Base-by-base conservation (phyloP, 371 early-diverging fungal genomes). In the Umbelopsis sp. region DNA sequence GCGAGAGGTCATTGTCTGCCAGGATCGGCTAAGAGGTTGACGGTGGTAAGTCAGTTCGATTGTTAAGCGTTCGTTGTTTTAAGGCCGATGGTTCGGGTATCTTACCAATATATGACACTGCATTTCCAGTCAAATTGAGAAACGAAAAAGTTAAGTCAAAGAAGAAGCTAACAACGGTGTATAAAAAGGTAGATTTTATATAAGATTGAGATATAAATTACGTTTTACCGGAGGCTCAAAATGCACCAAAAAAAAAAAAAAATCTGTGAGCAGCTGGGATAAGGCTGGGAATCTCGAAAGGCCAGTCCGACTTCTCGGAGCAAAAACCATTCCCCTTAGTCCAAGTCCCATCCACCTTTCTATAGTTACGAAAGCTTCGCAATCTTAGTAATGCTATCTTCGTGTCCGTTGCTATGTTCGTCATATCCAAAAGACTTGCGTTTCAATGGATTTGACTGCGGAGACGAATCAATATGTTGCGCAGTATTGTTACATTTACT, bases 1-100 rank as follows among this genome's bases (percentile, higher is more conserved):
- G 71, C 2, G 67, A 32, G 51, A 70, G 66, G 50, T 70, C 67
- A 65, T 63, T 48, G 29, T 38, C 65, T 50, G 52, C 65, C 71
- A 57, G 9, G 14, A 57, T 57, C 18, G 57, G 57, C 57, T 57
- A 57, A 14, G 6, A 57, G 41, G 41, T 41, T 41, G 37, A 53
- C 11, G 24, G 25, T 35, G 29, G 14, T 16, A 18, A 57, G 29
- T 35, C 12, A 37, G 16, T 25, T 24, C 24, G 29, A 51, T 51
- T 51, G 52, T 12, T 4, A 4, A 20, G 12, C 1, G 3, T 51
- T 51, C 11, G 7, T 24, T 14, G 24, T 20, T 22, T 29, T 29
- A 29, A 35, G 10, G n/a, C 1, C 35, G 14, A 32, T 22, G 22
- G 22, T 22, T 22, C 22, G 22, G 22, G 22, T 48, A 48, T 16